Evolutionary conservation across 2,329 filamentous ascomycete genomes (phyloP), one percentile per base, ranked within the genome.

Genomic region (Leptosphaerulina australis): DNA sequence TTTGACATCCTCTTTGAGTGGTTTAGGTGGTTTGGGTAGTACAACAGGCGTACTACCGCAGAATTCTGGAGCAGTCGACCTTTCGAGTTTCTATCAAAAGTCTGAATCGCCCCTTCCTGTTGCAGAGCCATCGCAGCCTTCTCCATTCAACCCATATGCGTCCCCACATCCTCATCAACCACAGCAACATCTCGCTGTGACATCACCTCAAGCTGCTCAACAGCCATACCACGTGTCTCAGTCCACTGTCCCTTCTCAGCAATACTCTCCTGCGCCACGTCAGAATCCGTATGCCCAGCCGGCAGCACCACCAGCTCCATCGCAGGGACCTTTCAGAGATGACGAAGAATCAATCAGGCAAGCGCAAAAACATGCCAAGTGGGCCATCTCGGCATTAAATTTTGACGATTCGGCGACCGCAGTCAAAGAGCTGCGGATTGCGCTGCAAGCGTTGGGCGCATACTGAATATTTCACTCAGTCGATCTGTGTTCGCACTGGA

Each of bases 371-470:
- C 94, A 97, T 76, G 92, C 93, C 2, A 91, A 91, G 65, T 99
- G 91, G 90, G 94, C 94, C 0, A 96, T 97, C 31, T 97, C 92
- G 9, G 94, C 94, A 0, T 76, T 99, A 37, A 96, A 97, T 64
- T 99, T 99, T 73, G 94, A 99, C 62, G 94, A 99, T 70, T 88
- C 96, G 1, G 81, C 87, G 1, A 99, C 94, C 0, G 94, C 94
- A 0, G 86, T 97, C 4, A 86, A 87, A 65, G 92, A 99, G 68
- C 72, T 99, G 55, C 83, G 84, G 43, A 85, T 83, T 51, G 94
- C 94, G 3, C 75, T 99, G 55, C 78, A 82, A 47, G 76, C 79
- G 14, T 75, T 97, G 38, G 90, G 90, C 2, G 88, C 85, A 10
- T 76, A 76, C 28, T 87, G 58, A 50, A 29, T 18, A 14, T 24